These are phyloP conservation scores for Botrytis sinoallii DNA, from an alignment of 2,329 filamentous ascomycete species.

Conservation along the genomic window DNA sequence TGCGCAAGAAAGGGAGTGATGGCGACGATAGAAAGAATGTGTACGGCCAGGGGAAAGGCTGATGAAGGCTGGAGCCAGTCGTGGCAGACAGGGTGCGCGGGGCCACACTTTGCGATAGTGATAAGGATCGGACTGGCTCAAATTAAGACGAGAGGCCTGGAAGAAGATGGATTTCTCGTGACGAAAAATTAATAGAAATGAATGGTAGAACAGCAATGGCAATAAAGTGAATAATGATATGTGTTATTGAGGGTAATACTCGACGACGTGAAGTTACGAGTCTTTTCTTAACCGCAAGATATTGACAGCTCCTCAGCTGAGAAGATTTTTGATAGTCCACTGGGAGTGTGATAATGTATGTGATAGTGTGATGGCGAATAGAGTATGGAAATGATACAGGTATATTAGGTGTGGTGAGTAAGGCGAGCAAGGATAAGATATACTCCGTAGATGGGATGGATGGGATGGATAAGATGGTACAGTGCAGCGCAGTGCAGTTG, in stretches of 20 bases:
- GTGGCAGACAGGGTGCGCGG: slow-evolving; percentile 14
- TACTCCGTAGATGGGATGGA: neutral
- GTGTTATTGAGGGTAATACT: neutral
- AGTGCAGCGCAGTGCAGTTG: neutral
- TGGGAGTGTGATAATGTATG: neutral
- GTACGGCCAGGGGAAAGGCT: slow-evolving; percentile 13
- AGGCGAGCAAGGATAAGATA: neutral
- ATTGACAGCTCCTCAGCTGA: slow-evolving; percentile 5
- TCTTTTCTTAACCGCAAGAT: neutral
- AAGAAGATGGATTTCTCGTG: neutral
- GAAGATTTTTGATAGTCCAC: neutral
- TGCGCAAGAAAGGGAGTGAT: slow-evolving; percentile 6
- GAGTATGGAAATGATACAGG: neutral
- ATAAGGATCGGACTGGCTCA: slow-evolving; percentile 1
- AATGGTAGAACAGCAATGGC: neutral
- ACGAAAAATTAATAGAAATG: neutral
- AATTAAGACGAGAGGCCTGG: neutral
- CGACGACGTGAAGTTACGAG: neutral
- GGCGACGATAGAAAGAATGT: slow-evolving; percentile 1
- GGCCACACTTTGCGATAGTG: slow-evolving; percentile 11
- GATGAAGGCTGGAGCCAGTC: slow-evolving; percentile 12
- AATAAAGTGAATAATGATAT: neutral
- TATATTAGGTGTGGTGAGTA: neutral
- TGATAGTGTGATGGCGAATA: neutral
- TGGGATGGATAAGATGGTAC: neutral